These are phyloP conservation scores for Penicillium maclennaniae DNA, from an alignment of 495 filamentous ascomycete species.

Conservation along the genomic window DNA sequence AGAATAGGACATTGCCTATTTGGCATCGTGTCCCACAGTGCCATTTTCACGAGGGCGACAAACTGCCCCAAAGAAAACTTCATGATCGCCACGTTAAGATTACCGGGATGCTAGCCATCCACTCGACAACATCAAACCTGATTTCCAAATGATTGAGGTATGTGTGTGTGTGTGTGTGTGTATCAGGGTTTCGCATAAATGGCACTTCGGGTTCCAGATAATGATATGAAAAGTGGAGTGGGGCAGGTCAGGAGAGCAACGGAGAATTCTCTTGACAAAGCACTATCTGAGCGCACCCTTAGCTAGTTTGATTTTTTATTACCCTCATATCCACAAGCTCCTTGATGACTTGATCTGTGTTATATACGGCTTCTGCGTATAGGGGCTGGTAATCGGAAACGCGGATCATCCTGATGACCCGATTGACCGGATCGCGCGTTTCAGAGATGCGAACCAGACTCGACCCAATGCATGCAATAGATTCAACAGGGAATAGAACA, in stretches of 20 bases:
- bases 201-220: conserved; percentile 10
- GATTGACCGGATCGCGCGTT: conserved; percentile 3
- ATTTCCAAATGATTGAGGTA: background rate
- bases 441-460: conserved; percentile 3
- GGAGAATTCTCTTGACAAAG: background rate
- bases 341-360: background rate
- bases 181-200: conserved; percentile 21
- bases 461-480: conserved; percentile 14
- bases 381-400: background rate
- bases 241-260: conserved; percentile 3
- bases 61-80: background rate
- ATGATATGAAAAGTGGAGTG: conserved; percentile 15
- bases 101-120: conserved; percentile 15
- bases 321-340: no score
- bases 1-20: background rate
- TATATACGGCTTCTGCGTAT: background rate
- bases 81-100: background rate
- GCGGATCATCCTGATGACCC: conserved; percentile 1
- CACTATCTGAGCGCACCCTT: background rate
- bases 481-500: background rate
- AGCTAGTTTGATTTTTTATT: background rate
- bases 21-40: background rate
- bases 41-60: background rate
- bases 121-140: background rate
- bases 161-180: background rate